These are phyloP conservation scores for Alternaria sp. DNA, from an alignment of 2,329 filamentous ascomycete genomes.

Conservation along the genomic window DNA sequence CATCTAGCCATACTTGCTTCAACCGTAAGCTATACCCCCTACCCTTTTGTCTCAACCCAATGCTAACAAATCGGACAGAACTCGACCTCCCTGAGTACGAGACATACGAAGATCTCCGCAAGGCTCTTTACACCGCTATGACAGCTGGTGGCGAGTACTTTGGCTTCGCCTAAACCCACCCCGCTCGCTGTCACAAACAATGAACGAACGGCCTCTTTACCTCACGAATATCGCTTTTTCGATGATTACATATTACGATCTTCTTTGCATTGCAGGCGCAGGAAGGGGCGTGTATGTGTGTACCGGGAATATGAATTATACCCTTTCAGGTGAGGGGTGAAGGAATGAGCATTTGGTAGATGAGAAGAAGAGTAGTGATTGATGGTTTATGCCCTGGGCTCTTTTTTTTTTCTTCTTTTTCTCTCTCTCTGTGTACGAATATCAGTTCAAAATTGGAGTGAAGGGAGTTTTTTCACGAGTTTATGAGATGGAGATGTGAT, in stretches of 20 bases:
- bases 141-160: constrained; percentile 98
- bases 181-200: neutral
- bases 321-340: neutral
- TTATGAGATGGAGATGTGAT: constrained; percentile 1
- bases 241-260: constrained; percentile 23
- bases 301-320: constrained; percentile 13
- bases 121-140: constrained; percentile 91
- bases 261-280: constrained; percentile 43
- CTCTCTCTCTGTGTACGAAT: constrained; percentile 28
- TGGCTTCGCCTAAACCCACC: constrained; percentile 79
- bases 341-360: constrained; percentile 6
- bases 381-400: neutral
- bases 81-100: constrained; percentile 98
- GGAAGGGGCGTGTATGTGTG: constrained; percentile 4
- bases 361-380: neutral
- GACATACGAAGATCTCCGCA: constrained; percentile 87
- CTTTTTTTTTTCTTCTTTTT: neutral
- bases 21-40: constrained; percentile 76
- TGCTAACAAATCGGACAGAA: constrained; percentile 65
- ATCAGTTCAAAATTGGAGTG: constrained; percentile 17
- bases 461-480: neutral
- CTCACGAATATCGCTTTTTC: constrained; percentile 8
- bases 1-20: constrained; percentile 98
- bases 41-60: neutral
- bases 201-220: neutral